Evolutionary conservation across 2,329 filamentous ascomycete genomes (phyloP).

Genomic region (Talaromyces sp.): DNA sequence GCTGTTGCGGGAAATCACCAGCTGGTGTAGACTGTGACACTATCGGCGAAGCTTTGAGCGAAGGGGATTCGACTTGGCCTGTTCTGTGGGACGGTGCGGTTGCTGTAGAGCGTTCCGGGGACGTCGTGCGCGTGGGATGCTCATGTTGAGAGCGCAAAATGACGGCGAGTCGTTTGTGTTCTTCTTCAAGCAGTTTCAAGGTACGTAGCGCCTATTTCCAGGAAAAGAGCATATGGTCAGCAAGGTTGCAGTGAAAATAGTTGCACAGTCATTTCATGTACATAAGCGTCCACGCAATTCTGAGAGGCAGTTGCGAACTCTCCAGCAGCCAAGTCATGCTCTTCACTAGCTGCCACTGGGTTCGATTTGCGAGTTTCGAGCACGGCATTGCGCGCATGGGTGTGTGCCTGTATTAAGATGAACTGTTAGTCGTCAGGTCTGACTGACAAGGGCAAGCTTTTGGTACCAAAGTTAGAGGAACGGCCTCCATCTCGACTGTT

Average conservation of each 20-base stretch:
- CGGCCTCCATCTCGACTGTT: conserved; percentile 55
- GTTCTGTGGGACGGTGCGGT: conserved; percentile 11
- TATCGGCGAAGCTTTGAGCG: conserved; percentile 18
- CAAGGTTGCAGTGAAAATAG: background rate
- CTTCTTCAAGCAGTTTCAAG: conserved; percentile 75
- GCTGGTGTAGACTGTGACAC: conserved; percentile 21
- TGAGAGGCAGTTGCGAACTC: conserved; percentile 82
- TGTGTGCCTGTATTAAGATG: conserved; percentile 59
- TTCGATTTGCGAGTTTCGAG: conserved; percentile 62
- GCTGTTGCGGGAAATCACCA: conserved; percentile 18
- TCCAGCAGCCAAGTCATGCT: conserved; percentile 80
- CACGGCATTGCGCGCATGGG: conserved; percentile 80
- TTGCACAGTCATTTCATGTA: conserved; percentile 18
- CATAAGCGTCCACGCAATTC: conserved; percentile 58
- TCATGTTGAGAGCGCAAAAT: conserved; percentile 67
- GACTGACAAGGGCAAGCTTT: conserved; percentile 1
- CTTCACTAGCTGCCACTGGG: conserved; percentile 74
- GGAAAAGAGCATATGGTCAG: background rate
- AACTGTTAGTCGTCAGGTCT: conserved; percentile 8
- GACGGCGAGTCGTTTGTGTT: conserved; percentile 77
- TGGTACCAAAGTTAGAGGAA: conserved; percentile 59
- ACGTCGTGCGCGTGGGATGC: conserved; percentile 32
- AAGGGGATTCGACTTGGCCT: conserved; percentile 12
- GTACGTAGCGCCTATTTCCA: conserved; percentile 66
- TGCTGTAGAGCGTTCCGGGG: conserved; percentile 12